Base-by-base conservation (phyloP, 2,329 filamentous ascomycete species). In the Zymoseptoria ardabiliae region DNA sequence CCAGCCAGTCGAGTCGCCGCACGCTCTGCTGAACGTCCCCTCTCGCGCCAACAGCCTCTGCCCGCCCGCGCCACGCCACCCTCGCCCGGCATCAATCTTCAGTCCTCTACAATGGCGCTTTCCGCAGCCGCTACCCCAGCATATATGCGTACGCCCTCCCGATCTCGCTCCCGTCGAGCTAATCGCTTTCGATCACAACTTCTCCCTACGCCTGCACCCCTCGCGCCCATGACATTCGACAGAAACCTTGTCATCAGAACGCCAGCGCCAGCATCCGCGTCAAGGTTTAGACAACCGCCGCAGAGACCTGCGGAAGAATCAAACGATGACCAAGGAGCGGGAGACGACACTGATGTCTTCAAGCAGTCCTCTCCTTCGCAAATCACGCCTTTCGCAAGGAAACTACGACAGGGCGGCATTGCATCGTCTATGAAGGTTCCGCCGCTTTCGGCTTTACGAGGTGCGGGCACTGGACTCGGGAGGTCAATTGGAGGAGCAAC, bases 101-200 rank as follows among this genome's bases (percentile, higher is more conserved):
- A 55, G 49, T 21, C 50, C 17, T 25, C 50, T 13, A 22, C 17
- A 17, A 45, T 45, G 13, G 10, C 13, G 13, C 35, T n/a, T 7
- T 45, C 35, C 35, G 17, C 51, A 11, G 54, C 57, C n/a, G 61
- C 65, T 5, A 69, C 66, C 8, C 70, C 68, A 50, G 68, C 63
- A 35, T 80, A 81, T 56, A 72, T 80, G 58, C 76, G 78, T 48
- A 79, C 78, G 28, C 78, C 78, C 0, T 77, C 75, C 22, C 63
- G 68, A 13, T 62, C 63, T n/a, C 54, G 63, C 28, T 58, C 50
- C 2, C 55, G 62, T 13, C 49, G 65, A 52, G 59, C 64, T 22
- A 66, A 65, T 20, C 20, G 61, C 41, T 61, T 51, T 28, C 61
- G 71, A 11, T 71, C 71, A 60, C 65, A 66, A 30, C 63, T 69